Conservation (phyloP, 2,329 filamentous ascomycete genomes). For the Fusarium subtropicale region DNA sequence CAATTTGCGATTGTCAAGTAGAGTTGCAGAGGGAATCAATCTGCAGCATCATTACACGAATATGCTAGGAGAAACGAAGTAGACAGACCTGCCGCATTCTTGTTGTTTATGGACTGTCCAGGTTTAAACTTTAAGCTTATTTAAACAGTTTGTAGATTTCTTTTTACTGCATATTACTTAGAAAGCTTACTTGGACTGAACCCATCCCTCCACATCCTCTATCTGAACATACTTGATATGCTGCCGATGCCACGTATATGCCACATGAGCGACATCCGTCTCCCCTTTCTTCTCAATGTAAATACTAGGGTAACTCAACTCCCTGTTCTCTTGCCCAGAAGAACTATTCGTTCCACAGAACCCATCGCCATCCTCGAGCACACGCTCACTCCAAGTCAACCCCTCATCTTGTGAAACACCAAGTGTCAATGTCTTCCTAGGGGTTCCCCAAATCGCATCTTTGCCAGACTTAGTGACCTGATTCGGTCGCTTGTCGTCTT, state of each 20-base stretch:
- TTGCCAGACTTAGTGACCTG: slow-evolving; percentile 53
- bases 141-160: too few species aligned
- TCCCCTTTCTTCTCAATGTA: slow-evolving; percentile 36
- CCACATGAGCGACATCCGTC: slow-evolving; percentile 50
- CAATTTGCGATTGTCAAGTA: background rate
- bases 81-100: too few species aligned
- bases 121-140: too few species aligned
- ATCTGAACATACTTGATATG: slow-evolving; percentile 56
- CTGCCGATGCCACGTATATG: slow-evolving; percentile 58
- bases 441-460: slow-evolving; percentile 58
- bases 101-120: too few species aligned
- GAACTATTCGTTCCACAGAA: slow-evolving; percentile 61
- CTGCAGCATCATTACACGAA: too few species aligned
- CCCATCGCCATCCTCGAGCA: slow-evolving; percentile 58
- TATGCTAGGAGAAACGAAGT: too few species aligned
- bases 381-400: slow-evolving; percentile 52
- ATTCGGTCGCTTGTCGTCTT: slow-evolving; percentile 54
- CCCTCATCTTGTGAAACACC: slow-evolving; percentile 54
- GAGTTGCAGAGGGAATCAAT: too few species aligned
- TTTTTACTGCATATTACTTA: background rate
- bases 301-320: slow-evolving; percentile 59
- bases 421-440: slow-evolving; percentile 51
- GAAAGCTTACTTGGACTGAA: background rate
- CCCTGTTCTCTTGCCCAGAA: slow-evolving; percentile 55
- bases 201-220: slow-evolving; percentile 45